Percentiles rank a stretch among this genome's conserved stretches.
Conservation (phyloP, 1,284 basidiomycete species). For the Cryptococcus maquisensis region DNA sequence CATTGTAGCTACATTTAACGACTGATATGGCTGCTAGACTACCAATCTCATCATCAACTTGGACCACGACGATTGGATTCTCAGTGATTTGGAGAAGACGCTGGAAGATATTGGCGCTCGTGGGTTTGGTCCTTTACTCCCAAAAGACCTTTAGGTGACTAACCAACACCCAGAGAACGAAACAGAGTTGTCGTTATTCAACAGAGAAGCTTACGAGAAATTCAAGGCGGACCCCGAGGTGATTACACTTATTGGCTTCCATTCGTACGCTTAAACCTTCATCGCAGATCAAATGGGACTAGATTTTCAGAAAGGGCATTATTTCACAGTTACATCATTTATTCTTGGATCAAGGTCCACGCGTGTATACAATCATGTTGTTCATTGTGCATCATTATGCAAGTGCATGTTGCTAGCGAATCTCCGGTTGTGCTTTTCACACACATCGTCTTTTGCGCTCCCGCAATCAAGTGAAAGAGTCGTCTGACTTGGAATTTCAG, state of each 20-base stretch:
- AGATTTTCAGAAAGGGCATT: background rate
- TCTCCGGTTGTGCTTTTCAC: background rate
- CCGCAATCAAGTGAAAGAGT: no score
- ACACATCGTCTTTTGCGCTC: no score
- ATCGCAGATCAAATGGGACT: slow-evolving; percentile 2
- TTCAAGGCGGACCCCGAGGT: slow-evolving; percentile 82
- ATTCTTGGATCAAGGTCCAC: background rate
- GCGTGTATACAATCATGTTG: background rate
- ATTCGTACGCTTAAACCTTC: background rate
- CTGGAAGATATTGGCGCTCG: slow-evolving; percentile 70
- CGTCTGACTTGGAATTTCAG: no score
- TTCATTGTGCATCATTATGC: background rate
- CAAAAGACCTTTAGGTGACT: background rate
- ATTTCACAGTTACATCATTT: background rate
- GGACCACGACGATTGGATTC: slow-evolving; percentile 88
- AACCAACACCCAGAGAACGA: slow-evolving; percentile 71
- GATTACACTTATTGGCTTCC: background rate
- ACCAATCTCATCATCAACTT: slow-evolving; percentile 93
- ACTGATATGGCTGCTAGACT: slow-evolving; percentile 57
- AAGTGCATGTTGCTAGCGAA: no score
- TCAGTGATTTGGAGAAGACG: slow-evolving; percentile 58
- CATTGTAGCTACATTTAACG: background rate
- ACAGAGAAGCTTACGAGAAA: slow-evolving; percentile 64
- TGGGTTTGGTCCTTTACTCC: slow-evolving; percentile 47
- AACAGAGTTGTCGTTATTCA: slow-evolving; percentile 88